Evolutionary conservation across 2,329 filamentous ascomycete species (phyloP).

Genomic region (Colletotrichum nymphaeae): DNA sequence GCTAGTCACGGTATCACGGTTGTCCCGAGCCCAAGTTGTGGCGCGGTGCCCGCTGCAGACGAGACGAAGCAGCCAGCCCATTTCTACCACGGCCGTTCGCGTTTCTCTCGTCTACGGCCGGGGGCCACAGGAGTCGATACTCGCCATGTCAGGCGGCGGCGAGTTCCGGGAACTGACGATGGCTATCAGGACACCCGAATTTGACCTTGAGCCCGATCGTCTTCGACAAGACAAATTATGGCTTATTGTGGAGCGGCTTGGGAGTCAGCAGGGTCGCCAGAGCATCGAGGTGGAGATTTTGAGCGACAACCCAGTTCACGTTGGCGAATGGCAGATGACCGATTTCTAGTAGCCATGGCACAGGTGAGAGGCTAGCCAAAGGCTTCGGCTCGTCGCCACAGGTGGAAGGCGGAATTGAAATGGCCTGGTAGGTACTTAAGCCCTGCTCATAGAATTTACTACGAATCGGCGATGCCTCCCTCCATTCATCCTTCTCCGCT

Average conservation of each 20-base stretch:
- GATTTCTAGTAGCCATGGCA: not conserved
- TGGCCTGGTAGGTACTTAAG: too few relatives aligned
- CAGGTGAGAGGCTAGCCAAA: not conserved
- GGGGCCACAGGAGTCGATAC: conserved; percentile 72
- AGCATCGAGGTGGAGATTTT: conserved; percentile 65
- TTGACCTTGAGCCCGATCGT: conserved; percentile 78
- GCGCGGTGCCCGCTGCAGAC: conserved; percentile 42
- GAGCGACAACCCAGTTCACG: conserved; percentile 58
- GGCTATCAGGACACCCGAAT: conserved; percentile 76
- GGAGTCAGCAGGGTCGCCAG: conserved; percentile 55
- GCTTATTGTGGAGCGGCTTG: conserved; percentile 85
- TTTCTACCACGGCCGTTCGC: conserved; percentile 62
- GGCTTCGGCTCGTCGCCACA: not conserved
- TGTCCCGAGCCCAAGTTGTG: conserved; percentile 73
- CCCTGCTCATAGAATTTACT: not conserved
- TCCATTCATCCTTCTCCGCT: too few relatives aligned
- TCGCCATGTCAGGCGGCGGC: conserved; percentile 77
- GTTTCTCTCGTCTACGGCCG: conserved; percentile 79
- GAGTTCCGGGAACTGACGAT: conserved; percentile 77
- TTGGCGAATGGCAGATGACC: conserved; percentile 55
- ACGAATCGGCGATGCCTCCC: not conserved
- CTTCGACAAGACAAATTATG: conserved; percentile 71
- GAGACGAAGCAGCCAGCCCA: conserved; percentile 34
- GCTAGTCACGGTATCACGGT: conserved; percentile 51
- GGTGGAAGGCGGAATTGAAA: not conserved